Evolutionary conservation across 441 rosid genomes (phyloP).

Genomic region (Adansonia rubrostipa): DNA sequence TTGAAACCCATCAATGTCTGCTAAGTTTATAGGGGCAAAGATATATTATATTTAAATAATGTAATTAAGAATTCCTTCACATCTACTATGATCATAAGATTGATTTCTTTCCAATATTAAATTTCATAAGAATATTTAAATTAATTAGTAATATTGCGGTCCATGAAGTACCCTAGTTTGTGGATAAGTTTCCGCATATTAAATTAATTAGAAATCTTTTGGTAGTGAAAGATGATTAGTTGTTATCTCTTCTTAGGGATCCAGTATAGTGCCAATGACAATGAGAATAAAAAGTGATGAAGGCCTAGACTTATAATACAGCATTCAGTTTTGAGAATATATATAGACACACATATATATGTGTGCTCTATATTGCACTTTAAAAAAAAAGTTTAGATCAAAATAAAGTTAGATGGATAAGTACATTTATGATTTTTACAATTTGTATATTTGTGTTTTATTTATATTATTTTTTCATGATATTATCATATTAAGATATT

Average conservation of each 20-base stretch:
- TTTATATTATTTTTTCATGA: not conserved
- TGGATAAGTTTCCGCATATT: too few relatives aligned
- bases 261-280: not conserved
- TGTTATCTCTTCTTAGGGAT: not conserved
- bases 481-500: too few relatives aligned
- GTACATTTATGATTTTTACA: not conserved
- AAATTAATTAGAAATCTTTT: not conserved
- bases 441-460: not conserved
- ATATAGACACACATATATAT: too few relatives aligned
- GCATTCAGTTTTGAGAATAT: not conserved
- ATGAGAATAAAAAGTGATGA: constrained; percentile 1
- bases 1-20: not conserved
- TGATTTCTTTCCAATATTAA: not conserved
- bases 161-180: too few relatives aligned
- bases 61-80: not conserved
- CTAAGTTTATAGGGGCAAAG: not conserved
- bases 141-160: not conserved
- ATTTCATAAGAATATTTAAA: not conserved
- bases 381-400: not conserved
- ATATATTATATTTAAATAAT: not conserved
- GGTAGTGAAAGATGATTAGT: not conserved
- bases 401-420: not conserved
- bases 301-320: not conserved
- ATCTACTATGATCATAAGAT: constrained; percentile 1
- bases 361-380: not conserved